Evolutionary conservation across 2,329 filamentous ascomycete species (phyloP).

Genomic region (Colletotrichum sidae): DNA sequence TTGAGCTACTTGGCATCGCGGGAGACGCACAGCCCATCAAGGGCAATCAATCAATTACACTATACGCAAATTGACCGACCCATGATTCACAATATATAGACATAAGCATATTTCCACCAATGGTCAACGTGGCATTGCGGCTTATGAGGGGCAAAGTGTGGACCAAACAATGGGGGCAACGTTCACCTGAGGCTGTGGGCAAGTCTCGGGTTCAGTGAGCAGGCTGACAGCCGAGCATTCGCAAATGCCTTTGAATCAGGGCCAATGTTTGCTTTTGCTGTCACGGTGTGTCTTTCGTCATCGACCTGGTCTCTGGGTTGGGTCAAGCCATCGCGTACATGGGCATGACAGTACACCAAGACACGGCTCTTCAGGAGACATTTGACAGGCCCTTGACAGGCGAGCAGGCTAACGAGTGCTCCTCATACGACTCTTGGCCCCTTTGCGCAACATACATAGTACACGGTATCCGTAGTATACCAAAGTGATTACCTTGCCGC

Average conservation of each 20-base stretch:
- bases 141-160: slow-evolving; percentile 32
- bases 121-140: slow-evolving; percentile 8
- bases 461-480: too few relatives aligned
- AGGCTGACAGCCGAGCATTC: neutral
- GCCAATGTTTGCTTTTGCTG: slow-evolving; percentile 16
- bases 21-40: neutral
- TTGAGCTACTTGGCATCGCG: slow-evolving; percentile 15
- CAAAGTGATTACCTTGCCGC: slow-evolving; percentile 8
- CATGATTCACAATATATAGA: slow-evolving; percentile 6
- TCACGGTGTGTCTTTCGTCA: neutral
- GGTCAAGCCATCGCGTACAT: neutral
- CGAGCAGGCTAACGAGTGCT: neutral
- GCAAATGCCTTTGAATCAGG: slow-evolving; percentile 10
- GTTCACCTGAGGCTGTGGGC: slow-evolving; percentile 17
- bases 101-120: slow-evolving; percentile 21
- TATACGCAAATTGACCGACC: neutral
- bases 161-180: slow-evolving; percentile 7
- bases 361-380: neutral
- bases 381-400: neutral
- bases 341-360: slow-evolving; percentile 1
- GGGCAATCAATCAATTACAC: neutral
- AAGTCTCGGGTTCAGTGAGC: slow-evolving; percentile 30
- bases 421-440: slow-evolving; percentile 9
- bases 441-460: too few relatives aligned
- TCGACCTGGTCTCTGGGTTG: neutral